Base-by-base conservation (phyloP, 345 rosid genomes). In the Psidium guajava region DNA sequence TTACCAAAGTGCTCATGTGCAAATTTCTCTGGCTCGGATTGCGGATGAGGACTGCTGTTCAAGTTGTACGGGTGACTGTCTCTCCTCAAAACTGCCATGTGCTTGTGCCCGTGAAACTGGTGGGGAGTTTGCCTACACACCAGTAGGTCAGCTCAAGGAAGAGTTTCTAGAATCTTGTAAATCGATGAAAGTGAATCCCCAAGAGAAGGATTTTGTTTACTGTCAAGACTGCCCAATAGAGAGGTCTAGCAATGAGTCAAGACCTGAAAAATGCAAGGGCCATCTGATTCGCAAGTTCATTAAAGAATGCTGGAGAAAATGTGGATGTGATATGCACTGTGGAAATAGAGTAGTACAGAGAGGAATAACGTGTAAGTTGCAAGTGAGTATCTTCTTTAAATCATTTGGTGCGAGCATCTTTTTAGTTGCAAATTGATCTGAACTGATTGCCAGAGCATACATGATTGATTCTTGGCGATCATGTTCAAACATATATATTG, bases 261-360 rank as follows among this genome's bases (percentile, higher is more conserved):
- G 49, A 50, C 86, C 91, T 49, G 98, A 91, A 85, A 91, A 92
- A 83, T 95, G 99, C 91, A 94, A 92, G 85, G 98, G 99, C 25
- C 99, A 96, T 82, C 84, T 94, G 91, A 82, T 94, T 58, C 90
- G 95, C 88, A 95, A 93, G 91, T 96, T 96, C 86, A 91, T 95
- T 57, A 96, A 96, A 86, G 98, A 97, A 88, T 97, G 98, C 84
- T 95, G 99, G 98, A 91, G 86, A 85, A 95, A 94, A 91, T 97
- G 99, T 88, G 98, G 98, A 80, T 95, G 98, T 80, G 74, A 88
- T 84, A 92, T 91, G 98, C 85, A 74, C 40, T 97, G 99, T 87
- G 96, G 96, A 83, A 97, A 97, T 89, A 92, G 98, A 58, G 85
- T 93, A 21, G 96, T 97, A 32, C 97, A 95, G 86, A 90, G 98